Base-by-base conservation (phyloP, 768 basidiomycete species). In the Sporobolomyces pararoseus region DNA sequence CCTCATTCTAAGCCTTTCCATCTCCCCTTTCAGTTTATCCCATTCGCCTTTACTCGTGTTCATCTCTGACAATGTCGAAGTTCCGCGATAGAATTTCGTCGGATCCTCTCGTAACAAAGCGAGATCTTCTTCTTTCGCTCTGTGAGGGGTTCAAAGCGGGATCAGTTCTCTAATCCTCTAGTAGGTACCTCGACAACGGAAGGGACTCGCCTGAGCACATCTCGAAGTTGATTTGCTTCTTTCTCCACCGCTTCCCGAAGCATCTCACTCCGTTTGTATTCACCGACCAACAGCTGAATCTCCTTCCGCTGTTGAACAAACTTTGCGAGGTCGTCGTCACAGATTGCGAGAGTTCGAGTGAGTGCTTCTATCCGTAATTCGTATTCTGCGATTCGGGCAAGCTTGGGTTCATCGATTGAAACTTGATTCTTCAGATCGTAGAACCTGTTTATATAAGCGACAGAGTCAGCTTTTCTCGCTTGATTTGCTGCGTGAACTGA, bases 291-390 rank as follows among this genome's bases (percentile, higher is more conserved):
- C 13, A 59, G 23, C n/a, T 65, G 53, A 58, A 74, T 68, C 44
- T 70, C 69, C 25, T 63, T 47, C 9, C 69, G 68, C 39, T 74
- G 73, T 9, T 70, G 51, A n/a, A 49, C 61, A 13, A 55, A 70
- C 58, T 68, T 67, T 44, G 53, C 51, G 42, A 74, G 31, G 49
- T 74, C 73, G 27, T 66, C 66, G 49, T 74, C 69, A 44, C 91
- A 95, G 73, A 91, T 79, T 59, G 84, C 83, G 76, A 91, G 89
- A 76, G 88, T 84, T 65, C 86, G 85, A 50, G 87, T 81, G 68
- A 90, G 84, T 75, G 92, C 89, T 61, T 90, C 87, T 52, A 95
- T 90, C 74, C 89, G 88, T n/a, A 81, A 82, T 77, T 96, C 92
- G 73, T 93, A 95, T 78, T 95, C 91, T 58, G 83, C 81, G 50